A percentile compares a stretch with the other conserved stretches of the same genome.
These are phyloP conservation scores for Tieghemiomyces parasiticus DNA, from an alignment of 192 early-diverging fungal genomes.

Conservation along the genomic window DNA sequence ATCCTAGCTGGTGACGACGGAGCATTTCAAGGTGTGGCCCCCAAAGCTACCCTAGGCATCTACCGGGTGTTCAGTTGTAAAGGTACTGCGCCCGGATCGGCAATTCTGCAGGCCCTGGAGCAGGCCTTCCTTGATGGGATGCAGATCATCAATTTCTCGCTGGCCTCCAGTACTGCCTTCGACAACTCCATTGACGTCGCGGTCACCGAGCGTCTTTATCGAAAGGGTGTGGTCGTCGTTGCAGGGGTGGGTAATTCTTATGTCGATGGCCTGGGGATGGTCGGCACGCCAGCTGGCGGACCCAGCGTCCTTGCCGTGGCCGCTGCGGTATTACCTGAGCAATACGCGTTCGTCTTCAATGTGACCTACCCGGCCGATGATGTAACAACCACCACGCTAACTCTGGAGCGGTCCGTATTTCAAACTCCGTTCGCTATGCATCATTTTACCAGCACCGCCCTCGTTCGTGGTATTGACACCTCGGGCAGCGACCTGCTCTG, in stretches of 20 bases:
- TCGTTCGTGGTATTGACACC: background rate
- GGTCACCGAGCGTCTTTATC: background rate
- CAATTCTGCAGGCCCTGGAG: conserved; percentile 64
- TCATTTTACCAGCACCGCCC: background rate
- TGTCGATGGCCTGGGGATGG: background rate
- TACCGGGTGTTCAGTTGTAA: background rate
- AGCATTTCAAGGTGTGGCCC: background rate
- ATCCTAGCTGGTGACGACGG: background rate
- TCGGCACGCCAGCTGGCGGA: no score
- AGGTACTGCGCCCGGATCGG: conserved; percentile 44
- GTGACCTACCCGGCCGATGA: background rate
- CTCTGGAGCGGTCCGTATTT: background rate
- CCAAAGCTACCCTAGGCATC: background rate
- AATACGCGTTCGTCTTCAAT: background rate
- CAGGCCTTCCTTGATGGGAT: conserved; percentile 48
- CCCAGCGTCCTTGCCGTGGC: background rate
- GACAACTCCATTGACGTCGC: background rate
- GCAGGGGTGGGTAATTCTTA: background rate
- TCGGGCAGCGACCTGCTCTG: background rate
- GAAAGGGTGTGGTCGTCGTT: background rate
- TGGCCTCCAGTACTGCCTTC: conserved; percentile 20
- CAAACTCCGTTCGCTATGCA: background rate
- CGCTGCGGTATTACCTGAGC: background rate
- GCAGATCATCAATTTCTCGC: conserved; percentile 72
- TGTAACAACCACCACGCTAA: background rate